A percentile compares a stretch with the other conserved stretches of the same genome.
These are phyloP conservation scores for Myxozyma udenii DNA, from an alignment of 805 yeast genomes.

Conservation along the genomic window DNA sequence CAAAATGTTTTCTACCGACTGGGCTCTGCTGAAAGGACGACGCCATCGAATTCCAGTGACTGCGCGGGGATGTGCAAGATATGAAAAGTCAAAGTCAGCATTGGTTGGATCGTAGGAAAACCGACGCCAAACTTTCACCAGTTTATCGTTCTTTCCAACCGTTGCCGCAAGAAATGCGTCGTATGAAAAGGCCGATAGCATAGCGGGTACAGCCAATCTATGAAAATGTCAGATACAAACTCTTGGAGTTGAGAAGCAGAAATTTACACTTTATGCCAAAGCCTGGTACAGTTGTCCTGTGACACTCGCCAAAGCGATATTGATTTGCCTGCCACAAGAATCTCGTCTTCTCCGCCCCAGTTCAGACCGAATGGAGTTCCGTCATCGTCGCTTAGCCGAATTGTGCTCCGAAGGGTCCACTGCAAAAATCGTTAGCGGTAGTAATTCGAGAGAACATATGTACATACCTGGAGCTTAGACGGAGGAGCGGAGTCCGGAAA, in stretches of 20 bases:
- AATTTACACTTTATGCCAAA: conserved; percentile 25
- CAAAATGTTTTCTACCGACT: conserved; percentile 49
- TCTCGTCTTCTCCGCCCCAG: conserved; percentile 27
- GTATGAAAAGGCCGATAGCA: conserved; percentile 56
- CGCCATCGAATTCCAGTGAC: conserved; percentile 64
- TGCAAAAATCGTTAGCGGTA: neutral
- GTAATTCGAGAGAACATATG: neutral
- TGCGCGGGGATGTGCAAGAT: conserved; percentile 61
- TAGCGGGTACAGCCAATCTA: conserved; percentile 60
- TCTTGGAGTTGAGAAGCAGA: too few relatives aligned
- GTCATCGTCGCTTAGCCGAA: conserved; percentile 25
- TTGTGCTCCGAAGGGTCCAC: conserved; percentile 26
- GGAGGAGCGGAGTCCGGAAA: conserved; percentile 15
- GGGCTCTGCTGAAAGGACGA: conserved; percentile 38
- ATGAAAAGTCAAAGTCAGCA: conserved; percentile 59
- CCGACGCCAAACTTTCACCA: conserved; percentile 77
- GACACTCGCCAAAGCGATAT: conserved; percentile 26
- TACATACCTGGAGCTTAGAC: conserved; percentile 10
- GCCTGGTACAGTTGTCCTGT: conserved; percentile 16
- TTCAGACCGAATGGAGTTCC: conserved; percentile 24
- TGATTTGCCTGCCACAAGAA: conserved; percentile 25
- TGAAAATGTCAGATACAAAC: conserved; percentile 39
- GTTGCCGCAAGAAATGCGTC: conserved; percentile 67
- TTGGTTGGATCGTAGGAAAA: conserved; percentile 62
- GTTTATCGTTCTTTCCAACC: conserved; percentile 57